phyloP scores from a whole-genome alignment of 257 asterid species.

The Plectranthus barbatus region DNA sequence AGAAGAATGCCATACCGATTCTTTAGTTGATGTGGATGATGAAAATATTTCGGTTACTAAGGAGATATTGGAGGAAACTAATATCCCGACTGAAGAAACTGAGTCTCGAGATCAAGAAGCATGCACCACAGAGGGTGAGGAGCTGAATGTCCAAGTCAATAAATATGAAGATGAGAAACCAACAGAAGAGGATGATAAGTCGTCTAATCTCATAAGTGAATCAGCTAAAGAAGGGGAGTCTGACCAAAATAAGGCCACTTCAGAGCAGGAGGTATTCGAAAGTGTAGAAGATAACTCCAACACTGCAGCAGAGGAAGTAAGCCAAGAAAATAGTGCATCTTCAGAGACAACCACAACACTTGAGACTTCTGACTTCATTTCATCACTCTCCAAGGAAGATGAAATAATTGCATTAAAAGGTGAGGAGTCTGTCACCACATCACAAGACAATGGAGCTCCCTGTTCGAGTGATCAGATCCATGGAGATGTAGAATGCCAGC shows the following conservation, averaged over 20 bases:
- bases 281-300: not conserved
- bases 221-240: not conserved
- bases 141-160: not conserved
- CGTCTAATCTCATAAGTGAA: conserved; percentile 1
- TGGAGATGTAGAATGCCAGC: not conserved
- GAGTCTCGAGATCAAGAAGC: not conserved
- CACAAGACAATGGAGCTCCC: conserved; percentile 2
- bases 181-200: conserved; percentile 1
- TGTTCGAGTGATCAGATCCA: not conserved
- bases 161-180: not conserved
- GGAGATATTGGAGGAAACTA: too few relatives aligned
- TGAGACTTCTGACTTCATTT: not conserved
- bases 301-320: not conserved
- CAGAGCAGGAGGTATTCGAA: not conserved
- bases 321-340: not conserved
- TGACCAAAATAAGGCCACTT: too few relatives aligned
- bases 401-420: not conserved
- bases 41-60: not conserved
- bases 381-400: conserved; percentile 15
- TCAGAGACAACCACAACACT: not conserved
- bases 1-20: too few relatives aligned
- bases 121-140: not conserved
- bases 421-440: not conserved
- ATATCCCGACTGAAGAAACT: not conserved
- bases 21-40: too few relatives aligned